A percentile compares a stretch with the other conserved stretches of the same genome.
Evolutionary conservation across 1,284 basidiomycete genomes (phyloP).

Genomic region (Kalmanozyma brasiliensis): DNA sequence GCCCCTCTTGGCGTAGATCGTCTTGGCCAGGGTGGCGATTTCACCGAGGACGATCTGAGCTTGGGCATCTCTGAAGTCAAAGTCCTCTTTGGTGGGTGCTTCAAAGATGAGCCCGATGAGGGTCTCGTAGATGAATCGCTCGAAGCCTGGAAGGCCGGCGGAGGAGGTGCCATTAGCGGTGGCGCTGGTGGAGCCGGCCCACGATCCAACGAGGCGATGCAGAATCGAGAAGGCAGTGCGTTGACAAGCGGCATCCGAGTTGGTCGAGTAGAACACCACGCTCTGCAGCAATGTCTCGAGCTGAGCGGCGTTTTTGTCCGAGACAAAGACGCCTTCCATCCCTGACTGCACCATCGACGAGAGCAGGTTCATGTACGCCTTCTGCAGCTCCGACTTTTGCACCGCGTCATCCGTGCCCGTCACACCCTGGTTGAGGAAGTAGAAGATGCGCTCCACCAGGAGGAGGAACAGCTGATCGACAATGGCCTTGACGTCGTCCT

Average conservation of each 20-base stretch:
- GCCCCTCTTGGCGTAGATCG: slow-evolving; percentile 80
- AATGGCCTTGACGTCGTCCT: slow-evolving; percentile 84
- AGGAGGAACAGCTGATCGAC: slow-evolving; percentile 90
- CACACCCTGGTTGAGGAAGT: slow-evolving; percentile 82
- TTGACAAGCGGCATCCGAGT: slow-evolving; percentile 72
- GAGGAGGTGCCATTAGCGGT: slow-evolving; percentile 33
- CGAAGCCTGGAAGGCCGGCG: slow-evolving; percentile 82
- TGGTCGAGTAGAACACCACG: slow-evolving; percentile 71
- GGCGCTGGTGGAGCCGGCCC: slow-evolving; percentile 72
- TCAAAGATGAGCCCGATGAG: slow-evolving; percentile 85
- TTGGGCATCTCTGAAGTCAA: slow-evolving; percentile 89
- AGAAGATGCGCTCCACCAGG: slow-evolving; percentile 83
- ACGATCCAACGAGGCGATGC: slow-evolving; percentile 76
- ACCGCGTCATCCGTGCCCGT: slow-evolving; percentile 91
- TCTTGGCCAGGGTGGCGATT: slow-evolving; percentile 76
- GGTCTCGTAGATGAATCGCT: slow-evolving; percentile 89
- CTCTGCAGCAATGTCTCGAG: slow-evolving; percentile 81
- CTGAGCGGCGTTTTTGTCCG: slow-evolving; percentile 82
- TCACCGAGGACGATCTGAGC: slow-evolving; percentile 51
- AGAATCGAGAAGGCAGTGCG: slow-evolving; percentile 86
- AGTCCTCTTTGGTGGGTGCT: slow-evolving; percentile 80
- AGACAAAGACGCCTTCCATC: slow-evolving; percentile 85
- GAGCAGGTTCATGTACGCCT: slow-evolving; percentile 86
- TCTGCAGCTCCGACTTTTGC: slow-evolving; percentile 85
- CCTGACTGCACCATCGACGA: slow-evolving; percentile 80